Conservation (phyloP, 371 early-diverging fungal genomes). For the Mucor mucedo region DNA sequence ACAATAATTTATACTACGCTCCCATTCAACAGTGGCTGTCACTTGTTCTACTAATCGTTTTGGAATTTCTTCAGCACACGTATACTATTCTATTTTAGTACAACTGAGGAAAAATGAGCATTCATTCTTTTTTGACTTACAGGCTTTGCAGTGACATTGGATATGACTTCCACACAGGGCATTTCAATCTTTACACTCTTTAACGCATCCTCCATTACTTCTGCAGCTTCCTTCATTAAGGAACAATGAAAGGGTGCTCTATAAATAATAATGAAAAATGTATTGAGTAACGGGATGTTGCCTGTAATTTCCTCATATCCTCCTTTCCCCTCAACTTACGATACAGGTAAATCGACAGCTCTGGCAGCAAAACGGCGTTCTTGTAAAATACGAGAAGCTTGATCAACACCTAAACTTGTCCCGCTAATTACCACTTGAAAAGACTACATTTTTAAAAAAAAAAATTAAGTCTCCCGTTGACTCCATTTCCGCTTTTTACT, state of each 20-base stretch:
- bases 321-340: slow-evolving; percentile 51
- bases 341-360: slow-evolving; percentile 90
- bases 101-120: too few relatives aligned
- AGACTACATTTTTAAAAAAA: slow-evolving; percentile 38
- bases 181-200: slow-evolving; percentile 61
- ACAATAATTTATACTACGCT: slow-evolving; percentile 79
- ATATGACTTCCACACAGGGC: slow-evolving; percentile 83
- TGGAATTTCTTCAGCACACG: slow-evolving; percentile 65
- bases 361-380: slow-evolving; percentile 80
- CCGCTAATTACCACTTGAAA: slow-evolving; percentile 92
- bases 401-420: slow-evolving; percentile 84
- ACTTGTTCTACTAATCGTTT: slow-evolving; percentile 79
- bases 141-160: slow-evolving; percentile 90
- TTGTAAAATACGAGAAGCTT: slow-evolving; percentile 82
- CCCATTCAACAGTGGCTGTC: slow-evolving; percentile 90
- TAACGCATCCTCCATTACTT: slow-evolving; percentile 75
- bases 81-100: slow-evolving; percentile 29
- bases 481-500: too few relatives aligned
- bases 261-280: not conserved
- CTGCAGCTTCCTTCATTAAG: slow-evolving; percentile 87
- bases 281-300: too few relatives aligned
- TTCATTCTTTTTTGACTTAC: slow-evolving; percentile 49
- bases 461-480: too few relatives aligned
- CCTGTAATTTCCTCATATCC: not conserved
- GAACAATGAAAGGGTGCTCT: slow-evolving; percentile 94